Evolutionary conservation across 2,329 filamentous ascomycete species (phyloP).

Genomic region (Phyllachora maydis): DNA sequence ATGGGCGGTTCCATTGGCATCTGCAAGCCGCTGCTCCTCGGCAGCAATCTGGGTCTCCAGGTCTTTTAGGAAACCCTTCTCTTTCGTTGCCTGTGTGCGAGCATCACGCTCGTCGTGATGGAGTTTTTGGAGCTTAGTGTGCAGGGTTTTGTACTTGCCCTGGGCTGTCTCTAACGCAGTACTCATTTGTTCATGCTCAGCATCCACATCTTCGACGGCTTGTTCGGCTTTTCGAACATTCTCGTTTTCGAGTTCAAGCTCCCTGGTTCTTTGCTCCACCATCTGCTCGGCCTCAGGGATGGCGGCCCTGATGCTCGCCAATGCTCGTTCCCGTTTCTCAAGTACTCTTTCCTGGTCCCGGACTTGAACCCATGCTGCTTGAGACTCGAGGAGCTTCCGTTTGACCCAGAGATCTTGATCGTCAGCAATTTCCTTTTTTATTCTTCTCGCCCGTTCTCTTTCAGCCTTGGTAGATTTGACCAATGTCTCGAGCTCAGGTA

Average conservation of each 20-base stretch:
- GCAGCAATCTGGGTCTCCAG: slow-evolving; percentile 25
- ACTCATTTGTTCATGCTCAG: slow-evolving; percentile 25
- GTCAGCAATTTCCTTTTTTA: slow-evolving; percentile 43
- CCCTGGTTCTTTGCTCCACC: slow-evolving; percentile 23
- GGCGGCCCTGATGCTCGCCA: slow-evolving; percentile 12
- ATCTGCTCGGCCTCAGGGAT: slow-evolving; percentile 24
- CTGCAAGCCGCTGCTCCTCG: slow-evolving; percentile 41
- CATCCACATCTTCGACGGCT: slow-evolving; percentile 19
- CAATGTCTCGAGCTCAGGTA: slow-evolving; percentile 39
- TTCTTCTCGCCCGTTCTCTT: slow-evolving; percentile 38
- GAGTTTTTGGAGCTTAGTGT: slow-evolving; percentile 32
- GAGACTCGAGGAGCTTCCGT: slow-evolving; percentile 34
- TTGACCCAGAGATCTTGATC: slow-evolving; percentile 43
- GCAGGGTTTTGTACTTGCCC: too few relatives aligned
- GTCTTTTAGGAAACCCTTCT: slow-evolving; percentile 22
- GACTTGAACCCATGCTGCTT: slow-evolving; percentile 79
- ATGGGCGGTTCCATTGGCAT: slow-evolving; percentile 50
- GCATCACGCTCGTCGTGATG: slow-evolving; percentile 48
- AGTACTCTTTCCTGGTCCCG: slow-evolving; percentile 46
- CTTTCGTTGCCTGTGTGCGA: slow-evolving; percentile 30
- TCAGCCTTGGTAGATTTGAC: slow-evolving; percentile 36
- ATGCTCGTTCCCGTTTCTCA: slow-evolving; percentile 20
- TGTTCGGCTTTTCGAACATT: slow-evolving; percentile 22
- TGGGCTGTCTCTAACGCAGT: too few relatives aligned
- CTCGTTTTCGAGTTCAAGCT: slow-evolving; percentile 20